Evolutionary conservation across 2,329 filamentous ascomycete species (phyloP).

Genomic region (Pseudocercospora cruenta): DNA sequence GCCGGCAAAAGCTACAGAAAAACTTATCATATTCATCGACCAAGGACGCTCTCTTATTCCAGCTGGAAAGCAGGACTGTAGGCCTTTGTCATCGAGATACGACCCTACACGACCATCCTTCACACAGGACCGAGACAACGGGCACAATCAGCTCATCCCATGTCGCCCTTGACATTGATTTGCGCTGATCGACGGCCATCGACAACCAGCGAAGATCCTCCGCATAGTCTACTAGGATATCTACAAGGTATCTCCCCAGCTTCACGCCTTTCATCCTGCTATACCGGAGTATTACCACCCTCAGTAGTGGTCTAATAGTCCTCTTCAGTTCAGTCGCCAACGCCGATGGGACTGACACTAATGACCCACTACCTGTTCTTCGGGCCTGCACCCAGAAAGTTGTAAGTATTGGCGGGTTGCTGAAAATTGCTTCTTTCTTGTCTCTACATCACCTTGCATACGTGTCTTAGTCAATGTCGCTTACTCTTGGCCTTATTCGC

Average conservation of each 20-base stretch:
- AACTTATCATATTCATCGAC: background rate
- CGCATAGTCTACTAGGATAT: constrained; percentile 1
- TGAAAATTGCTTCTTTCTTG: background rate
- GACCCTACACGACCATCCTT: background rate
- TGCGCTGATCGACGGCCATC: background rate
- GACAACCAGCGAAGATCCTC: constrained; percentile 7
- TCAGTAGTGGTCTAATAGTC: background rate
- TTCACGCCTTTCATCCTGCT: background rate
- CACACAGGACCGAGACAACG: background rate
- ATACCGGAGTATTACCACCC: constrained; percentile 5
- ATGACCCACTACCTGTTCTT: background rate
- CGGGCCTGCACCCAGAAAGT: background rate
- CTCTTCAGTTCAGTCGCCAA: background rate
- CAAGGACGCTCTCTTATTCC: background rate
- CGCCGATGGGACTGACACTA: background rate
- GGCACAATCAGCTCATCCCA: background rate
- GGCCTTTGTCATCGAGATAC: background rate
- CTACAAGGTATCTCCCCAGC: background rate
- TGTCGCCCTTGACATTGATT: background rate
- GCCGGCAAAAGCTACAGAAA: background rate
- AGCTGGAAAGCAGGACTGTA: background rate
- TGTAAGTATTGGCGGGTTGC: background rate
- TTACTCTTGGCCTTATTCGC: background rate
- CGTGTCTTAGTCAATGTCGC: background rate
- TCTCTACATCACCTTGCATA: background rate